These are phyloP conservation scores for Plantago rigida DNA, from an alignment of 305 asterid species.

Conservation along the genomic window DNA sequence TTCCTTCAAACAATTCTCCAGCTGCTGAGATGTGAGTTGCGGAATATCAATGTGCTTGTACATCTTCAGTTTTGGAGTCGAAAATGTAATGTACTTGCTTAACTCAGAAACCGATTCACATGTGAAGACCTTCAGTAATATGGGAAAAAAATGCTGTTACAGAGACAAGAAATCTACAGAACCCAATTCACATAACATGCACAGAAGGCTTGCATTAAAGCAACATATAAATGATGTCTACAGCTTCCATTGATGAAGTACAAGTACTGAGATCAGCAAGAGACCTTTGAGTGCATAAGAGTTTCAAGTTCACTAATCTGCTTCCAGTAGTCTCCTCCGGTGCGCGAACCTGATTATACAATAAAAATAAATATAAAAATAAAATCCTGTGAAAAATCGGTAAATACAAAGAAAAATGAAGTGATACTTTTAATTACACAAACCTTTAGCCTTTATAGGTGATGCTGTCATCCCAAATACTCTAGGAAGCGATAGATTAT, in stretches of 20 bases:
- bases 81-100: conserved; percentile 43
- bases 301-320: conserved; percentile 56
- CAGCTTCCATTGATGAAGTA: not conserved
- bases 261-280: conserved; percentile 8
- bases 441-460: conserved; percentile 85
- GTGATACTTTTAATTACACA: conserved; percentile 5
- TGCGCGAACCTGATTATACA: conserved; percentile 36
- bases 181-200: not conserved
- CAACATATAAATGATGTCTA: not conserved
- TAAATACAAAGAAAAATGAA: conserved; percentile 4
- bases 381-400: conserved; percentile 8
- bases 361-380: conserved; percentile 8
- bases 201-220: not conserved
- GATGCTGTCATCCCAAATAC: conserved; percentile 93
- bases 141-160: conserved; percentile 19
- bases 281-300: conserved; percentile 81
- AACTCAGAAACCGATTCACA: conserved; percentile 51
- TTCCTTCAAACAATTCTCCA: conserved; percentile 27
- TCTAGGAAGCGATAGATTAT: conserved; percentile 49
- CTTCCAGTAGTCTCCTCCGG: conserved; percentile 37
- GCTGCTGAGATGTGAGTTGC: conserved; percentile 9
- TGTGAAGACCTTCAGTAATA: conserved; percentile 64
- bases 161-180: not conserved
- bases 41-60: conserved; percentile 40
- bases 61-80: conserved; percentile 49